Percentiles rank a stretch among this genome's conserved stretches.
Evolutionary conservation across 805 yeast genomes (phyloP).

Genomic region (Hanseniaspora valbyensis): DNA sequence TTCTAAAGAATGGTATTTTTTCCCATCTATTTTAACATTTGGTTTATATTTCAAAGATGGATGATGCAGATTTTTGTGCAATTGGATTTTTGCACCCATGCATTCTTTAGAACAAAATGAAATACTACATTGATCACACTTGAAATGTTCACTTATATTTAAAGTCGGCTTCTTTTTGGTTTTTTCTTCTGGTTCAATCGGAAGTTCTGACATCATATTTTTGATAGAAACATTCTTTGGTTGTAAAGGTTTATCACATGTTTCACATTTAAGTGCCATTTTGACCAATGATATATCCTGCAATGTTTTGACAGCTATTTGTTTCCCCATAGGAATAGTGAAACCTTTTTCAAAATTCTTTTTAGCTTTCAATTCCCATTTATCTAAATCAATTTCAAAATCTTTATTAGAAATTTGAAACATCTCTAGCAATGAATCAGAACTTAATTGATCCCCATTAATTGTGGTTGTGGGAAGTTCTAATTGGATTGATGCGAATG

Average conservation of each 20-base stretch:
- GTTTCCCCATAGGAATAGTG: background rate
- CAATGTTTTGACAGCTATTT: background rate
- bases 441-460: background rate
- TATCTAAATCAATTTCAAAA: background rate
- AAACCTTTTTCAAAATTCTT: background rate
- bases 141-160: constrained; percentile 31
- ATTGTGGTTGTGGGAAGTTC: background rate
- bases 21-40: constrained; percentile 42
- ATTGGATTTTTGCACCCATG: constrained; percentile 36
- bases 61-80: constrained; percentile 53
- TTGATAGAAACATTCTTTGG: constrained; percentile 6
- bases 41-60: constrained; percentile 29
- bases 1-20: constrained; percentile 35
- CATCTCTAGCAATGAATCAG: background rate
- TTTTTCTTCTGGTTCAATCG: background rate
- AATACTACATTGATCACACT: constrained; percentile 53
- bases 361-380: background rate
- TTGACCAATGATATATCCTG: constrained; percentile 8
- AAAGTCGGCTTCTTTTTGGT: background rate
- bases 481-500: background rate
- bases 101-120: constrained; percentile 63
- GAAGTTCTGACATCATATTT: background rate
- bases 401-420: background rate
- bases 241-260: background rate
- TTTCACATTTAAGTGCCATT: constrained; percentile 11